Evolutionary conservation across 768 basidiomycete genomes (phyloP).

Genomic region (Trametes cinnabarina): DNA sequence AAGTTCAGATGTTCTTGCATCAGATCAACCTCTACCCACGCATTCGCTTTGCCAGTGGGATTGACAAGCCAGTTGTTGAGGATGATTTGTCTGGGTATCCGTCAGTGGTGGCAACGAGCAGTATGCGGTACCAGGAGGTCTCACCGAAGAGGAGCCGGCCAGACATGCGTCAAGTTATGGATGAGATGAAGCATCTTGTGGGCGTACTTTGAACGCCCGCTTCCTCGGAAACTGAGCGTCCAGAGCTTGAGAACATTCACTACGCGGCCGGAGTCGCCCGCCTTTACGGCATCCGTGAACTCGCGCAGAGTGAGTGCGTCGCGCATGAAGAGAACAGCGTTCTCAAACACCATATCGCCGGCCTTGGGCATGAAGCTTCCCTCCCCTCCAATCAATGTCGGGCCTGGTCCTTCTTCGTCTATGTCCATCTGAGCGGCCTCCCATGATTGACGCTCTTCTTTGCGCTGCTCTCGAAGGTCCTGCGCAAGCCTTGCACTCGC

Average conservation of each 20-base stretch:
- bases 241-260: constrained; percentile 25
- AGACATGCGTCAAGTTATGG: constrained; percentile 19
- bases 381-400: not conserved
- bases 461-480: constrained; percentile 18
- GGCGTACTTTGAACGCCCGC: constrained; percentile 31
- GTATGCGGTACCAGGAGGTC: not conserved
- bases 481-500: constrained; percentile 18
- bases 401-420: not conserved
- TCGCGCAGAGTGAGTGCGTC: constrained; percentile 28
- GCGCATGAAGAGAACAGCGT: constrained; percentile 30
- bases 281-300: constrained; percentile 27
- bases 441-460: not conserved
- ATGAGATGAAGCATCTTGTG: constrained; percentile 18
- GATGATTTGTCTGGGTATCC: constrained; percentile 24
- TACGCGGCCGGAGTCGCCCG: constrained; percentile 31
- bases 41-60: constrained; percentile 24
- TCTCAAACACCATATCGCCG: constrained; percentile 23
- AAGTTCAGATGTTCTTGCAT: constrained; percentile 36
- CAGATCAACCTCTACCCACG: constrained; percentile 31
- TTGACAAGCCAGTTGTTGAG: constrained; percentile 37
- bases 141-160: constrained; percentile 17
- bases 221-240: constrained; percentile 26
- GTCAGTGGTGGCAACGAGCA: not conserved
- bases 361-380: not conserved
- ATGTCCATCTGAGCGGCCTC: not conserved